Evolutionary conservation across 164 flowering plant species (phyloP).

Genomic region (Hamamelis virginiana): DNA sequence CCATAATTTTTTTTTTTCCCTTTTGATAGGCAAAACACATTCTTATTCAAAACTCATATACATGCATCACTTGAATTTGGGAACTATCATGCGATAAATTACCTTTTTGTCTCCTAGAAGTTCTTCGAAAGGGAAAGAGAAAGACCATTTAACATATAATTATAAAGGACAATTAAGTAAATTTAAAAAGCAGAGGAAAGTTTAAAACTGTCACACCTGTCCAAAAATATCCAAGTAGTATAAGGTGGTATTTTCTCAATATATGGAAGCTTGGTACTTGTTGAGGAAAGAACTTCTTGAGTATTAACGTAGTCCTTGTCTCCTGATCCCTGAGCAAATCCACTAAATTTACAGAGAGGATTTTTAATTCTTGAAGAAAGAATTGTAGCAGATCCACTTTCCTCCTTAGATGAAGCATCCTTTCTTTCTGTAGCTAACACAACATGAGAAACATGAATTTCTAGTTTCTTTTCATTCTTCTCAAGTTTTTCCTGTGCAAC

Average conservation of each 20-base stretch:
- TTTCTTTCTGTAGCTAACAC: slow-evolving; percentile 30
- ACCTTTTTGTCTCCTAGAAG: not conserved
- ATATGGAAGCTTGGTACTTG: slow-evolving; percentile 57
- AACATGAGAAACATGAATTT: slow-evolving; percentile 39
- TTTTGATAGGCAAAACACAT: not conserved
- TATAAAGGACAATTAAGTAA: not conserved
- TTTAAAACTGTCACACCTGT: slow-evolving; percentile 41
- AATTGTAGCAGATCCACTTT: slow-evolving; percentile 33
- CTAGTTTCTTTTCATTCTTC: slow-evolving; percentile 48
- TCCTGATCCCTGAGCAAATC: slow-evolving; percentile 44
- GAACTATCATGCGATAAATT: not conserved
- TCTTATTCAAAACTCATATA: no score
- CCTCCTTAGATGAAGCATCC: slow-evolving; percentile 19
- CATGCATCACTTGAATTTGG: not conserved
- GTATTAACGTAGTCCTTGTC: slow-evolving; percentile 48
- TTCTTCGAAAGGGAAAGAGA: not conserved
- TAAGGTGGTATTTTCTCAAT: slow-evolving; percentile 81
- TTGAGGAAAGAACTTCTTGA: slow-evolving; percentile 47
- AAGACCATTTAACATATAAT: not conserved
- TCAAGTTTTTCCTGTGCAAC: slow-evolving; percentile 57
- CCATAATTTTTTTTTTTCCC: not conserved
- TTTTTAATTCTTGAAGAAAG: slow-evolving; percentile 49
- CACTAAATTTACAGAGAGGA: slow-evolving; percentile 50
- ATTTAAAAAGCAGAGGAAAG: not conserved
- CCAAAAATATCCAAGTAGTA: slow-evolving; percentile 92